A percentile compares a stretch with the other conserved stretches of the same genome.
These are phyloP conservation scores for Beauveria rudraprayagi DNA, from an alignment of 2,329 filamentous ascomycete genomes.

Conservation along the genomic window DNA sequence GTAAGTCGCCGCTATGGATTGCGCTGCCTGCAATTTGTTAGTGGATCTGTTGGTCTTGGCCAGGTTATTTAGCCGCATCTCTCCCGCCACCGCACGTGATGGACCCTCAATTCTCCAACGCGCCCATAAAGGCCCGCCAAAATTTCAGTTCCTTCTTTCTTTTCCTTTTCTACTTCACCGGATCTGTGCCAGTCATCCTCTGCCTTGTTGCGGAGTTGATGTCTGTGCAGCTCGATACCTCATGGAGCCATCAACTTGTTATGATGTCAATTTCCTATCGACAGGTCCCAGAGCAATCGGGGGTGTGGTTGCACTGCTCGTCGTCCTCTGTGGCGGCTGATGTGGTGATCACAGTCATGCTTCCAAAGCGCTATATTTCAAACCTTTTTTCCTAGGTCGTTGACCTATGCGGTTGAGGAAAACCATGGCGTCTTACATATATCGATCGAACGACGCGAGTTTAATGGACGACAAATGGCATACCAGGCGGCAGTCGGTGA, in stretches of 20 bases:
- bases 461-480: neutral
- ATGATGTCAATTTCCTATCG: slow-evolving; percentile 89
- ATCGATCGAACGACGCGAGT: neutral
- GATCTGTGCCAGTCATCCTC: slow-evolving; percentile 84
- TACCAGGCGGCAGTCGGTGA: no score
- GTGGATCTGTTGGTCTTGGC: neutral
- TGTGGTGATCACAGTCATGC: slow-evolving; percentile 45
- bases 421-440: slow-evolving; percentile 58
- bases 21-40: neutral
- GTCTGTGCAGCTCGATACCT: slow-evolving; percentile 76
- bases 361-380: slow-evolving; percentile 77
- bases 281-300: slow-evolving; percentile 82
- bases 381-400: slow-evolving; percentile 83
- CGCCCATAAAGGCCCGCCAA: slow-evolving; percentile 19
- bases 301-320: slow-evolving; percentile 59
- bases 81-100: slow-evolving; percentile 13
- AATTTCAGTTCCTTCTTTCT: slow-evolving; percentile 27
- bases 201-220: slow-evolving; percentile 59
- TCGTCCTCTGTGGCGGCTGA: slow-evolving; percentile 50
- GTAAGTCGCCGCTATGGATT: neutral
- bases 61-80: slow-evolving; percentile 10
- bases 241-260: slow-evolving; percentile 66
- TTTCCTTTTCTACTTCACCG: slow-evolving; percentile 39
- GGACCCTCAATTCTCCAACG: slow-evolving; percentile 2
- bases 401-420: slow-evolving; percentile 81